Conservation (phyloP, 805 yeast species). For the Brettanomyces custersianus region DNA sequence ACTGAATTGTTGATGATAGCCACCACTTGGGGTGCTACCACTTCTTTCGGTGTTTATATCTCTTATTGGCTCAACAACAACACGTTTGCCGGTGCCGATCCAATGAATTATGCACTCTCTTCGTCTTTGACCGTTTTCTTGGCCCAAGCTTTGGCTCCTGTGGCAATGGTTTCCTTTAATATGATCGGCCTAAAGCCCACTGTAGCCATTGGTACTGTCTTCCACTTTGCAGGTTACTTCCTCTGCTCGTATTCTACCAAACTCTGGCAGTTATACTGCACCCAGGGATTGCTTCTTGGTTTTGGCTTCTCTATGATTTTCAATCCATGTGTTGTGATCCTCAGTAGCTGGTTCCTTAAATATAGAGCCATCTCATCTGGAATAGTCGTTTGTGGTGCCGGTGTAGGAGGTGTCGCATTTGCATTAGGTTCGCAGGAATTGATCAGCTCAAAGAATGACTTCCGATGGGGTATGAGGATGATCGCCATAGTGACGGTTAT, state of each 20-base stretch:
- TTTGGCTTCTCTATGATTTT: conserved; percentile 40
- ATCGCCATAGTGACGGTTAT: conserved; percentile 32
- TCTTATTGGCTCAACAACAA: conserved; percentile 40
- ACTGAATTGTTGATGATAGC: conserved; percentile 35
- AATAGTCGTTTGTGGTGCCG: conserved; percentile 31
- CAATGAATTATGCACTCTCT: conserved; percentile 48
- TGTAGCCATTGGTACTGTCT: conserved; percentile 27
- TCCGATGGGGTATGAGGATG: conserved; percentile 35
- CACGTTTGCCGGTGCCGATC: conserved; percentile 41
- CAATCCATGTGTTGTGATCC: conserved; percentile 38
- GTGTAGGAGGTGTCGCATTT: conserved; percentile 32
- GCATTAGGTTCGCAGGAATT: conserved; percentile 28
- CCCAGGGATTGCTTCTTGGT: conserved; percentile 47
- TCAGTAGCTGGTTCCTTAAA: conserved; percentile 48
- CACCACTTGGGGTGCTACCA: conserved; percentile 59
- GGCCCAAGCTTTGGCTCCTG: conserved; percentile 17
- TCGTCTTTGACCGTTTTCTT: conserved; percentile 34
- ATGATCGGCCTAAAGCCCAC: conserved; percentile 14
- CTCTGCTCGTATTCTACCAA: conserved; percentile 43
- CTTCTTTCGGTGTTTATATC: conserved; percentile 51
- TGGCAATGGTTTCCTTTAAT: conserved; percentile 11
- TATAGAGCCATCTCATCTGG: conserved; percentile 34
- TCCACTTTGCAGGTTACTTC: conserved; percentile 40
- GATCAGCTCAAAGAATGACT: conserved; percentile 31
- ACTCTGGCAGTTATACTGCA: conserved; percentile 40